These are phyloP conservation scores for Favolaschia claudopus DNA, from an alignment of 768 basidiomycete genomes.

Conservation along the genomic window DNA sequence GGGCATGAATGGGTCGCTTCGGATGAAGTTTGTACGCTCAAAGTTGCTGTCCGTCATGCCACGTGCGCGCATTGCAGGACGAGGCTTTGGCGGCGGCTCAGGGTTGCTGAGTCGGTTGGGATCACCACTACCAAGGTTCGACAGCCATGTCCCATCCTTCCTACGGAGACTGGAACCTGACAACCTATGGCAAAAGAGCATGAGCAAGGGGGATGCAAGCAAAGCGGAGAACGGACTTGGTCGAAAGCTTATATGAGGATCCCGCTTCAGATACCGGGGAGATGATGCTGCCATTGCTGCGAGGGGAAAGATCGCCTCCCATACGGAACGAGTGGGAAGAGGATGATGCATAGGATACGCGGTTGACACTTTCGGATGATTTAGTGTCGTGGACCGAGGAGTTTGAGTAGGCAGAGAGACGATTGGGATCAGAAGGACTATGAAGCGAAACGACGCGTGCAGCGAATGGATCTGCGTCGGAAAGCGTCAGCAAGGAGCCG, in stretches of 20 bases:
- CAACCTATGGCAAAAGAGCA: slow-evolving; percentile 19
- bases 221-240: slow-evolving; percentile 23
- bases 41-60: slow-evolving; percentile 55
- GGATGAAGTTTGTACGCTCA: slow-evolving; percentile 43
- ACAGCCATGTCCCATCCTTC: slow-evolving; percentile 18
- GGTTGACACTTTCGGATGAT: slow-evolving; percentile 50
- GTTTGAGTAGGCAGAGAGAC: slow-evolving; percentile 62
- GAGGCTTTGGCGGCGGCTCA: slow-evolving; percentile 36
- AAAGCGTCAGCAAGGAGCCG: slow-evolving; percentile 66
- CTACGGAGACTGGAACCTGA: slow-evolving; percentile 24
- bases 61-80: slow-evolving; percentile 54
- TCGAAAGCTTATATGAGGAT: slow-evolving; percentile 13
- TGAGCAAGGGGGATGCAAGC: not conserved
- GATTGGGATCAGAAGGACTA: slow-evolving; percentile 52
- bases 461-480: slow-evolving; percentile 72
- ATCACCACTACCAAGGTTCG: slow-evolving; percentile 22
- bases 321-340: slow-evolving; percentile 59
- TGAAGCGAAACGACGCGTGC: slow-evolving; percentile 53
- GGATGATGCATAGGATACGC: slow-evolving; percentile 64
- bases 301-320: slow-evolving; percentile 38
- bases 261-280: slow-evolving; percentile 19
- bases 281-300: slow-evolving; percentile 18
- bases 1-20: slow-evolving; percentile 18
- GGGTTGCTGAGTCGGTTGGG: slow-evolving; percentile 44
- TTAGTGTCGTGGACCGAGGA: slow-evolving; percentile 54